Percentiles rank a stretch among this genome's conserved stretches.
Conservation (phyloP, 1,284 basidiomycete species). For the Mrakiaceae sp. region DNA sequence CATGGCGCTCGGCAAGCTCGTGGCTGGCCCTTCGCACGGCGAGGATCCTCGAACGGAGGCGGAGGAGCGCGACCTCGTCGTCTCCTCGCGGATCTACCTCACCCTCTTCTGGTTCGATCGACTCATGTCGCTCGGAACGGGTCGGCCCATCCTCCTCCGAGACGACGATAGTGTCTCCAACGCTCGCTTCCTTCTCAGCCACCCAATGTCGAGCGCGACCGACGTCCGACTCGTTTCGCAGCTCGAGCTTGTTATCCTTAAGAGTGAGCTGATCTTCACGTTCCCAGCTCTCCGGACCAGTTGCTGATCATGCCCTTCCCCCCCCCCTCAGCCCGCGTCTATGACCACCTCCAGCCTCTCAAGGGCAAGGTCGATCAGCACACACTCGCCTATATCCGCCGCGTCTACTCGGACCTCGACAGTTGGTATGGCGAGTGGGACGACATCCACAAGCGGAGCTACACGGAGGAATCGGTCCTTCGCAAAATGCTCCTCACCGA, state of each 20-base stretch:
- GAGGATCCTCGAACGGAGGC: constrained; percentile 55
- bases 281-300: not conserved
- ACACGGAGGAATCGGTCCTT: constrained; percentile 59
- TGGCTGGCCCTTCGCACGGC: constrained; percentile 45
- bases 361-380: constrained; percentile 76
- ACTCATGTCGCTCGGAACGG: constrained; percentile 46
- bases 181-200: constrained; percentile 62
- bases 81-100: constrained; percentile 84
- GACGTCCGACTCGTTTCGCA: constrained; percentile 76
- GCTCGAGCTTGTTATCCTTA: constrained; percentile 81
- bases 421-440: constrained; percentile 81
- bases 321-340: constrained; percentile 57
- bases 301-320: not conserved
- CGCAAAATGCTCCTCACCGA: constrained; percentile 52
- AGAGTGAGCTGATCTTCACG: constrained; percentile 44
- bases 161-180: constrained; percentile 78
- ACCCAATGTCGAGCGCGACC: constrained; percentile 73
- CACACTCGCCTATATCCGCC: constrained; percentile 71
- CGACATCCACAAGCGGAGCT: constrained; percentile 54
- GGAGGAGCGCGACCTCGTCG: constrained; percentile 77
- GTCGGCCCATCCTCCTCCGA: constrained; percentile 73
- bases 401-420: constrained; percentile 69
- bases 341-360: constrained; percentile 72
- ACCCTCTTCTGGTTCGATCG: constrained; percentile 86
- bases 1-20: constrained; percentile 71